Evolutionary conservation across 2,329 filamentous ascomycete genomes (phyloP).

Genomic region (Pestalotiopsis sp.): DNA sequence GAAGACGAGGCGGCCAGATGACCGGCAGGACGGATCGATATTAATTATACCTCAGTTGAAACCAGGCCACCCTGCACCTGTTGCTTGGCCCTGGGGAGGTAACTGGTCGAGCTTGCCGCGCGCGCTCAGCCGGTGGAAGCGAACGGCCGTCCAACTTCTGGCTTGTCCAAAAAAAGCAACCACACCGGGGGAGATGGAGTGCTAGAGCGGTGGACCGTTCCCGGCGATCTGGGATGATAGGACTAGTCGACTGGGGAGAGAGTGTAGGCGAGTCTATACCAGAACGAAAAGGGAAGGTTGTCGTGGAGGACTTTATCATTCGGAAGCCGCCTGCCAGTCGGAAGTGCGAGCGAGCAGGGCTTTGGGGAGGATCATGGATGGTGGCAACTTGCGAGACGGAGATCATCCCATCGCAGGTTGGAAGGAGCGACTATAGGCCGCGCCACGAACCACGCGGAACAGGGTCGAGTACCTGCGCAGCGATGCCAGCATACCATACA

Average conservation of each 20-base stretch:
- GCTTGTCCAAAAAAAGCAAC: not conserved
- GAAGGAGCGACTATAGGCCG: not conserved
- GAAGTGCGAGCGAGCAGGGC: not conserved
- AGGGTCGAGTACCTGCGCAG: not conserved
- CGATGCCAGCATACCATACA: not conserved
- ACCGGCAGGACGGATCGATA: not conserved
- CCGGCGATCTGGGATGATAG: constrained; percentile 6
- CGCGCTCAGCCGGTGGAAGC: not conserved
- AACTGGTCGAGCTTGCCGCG: not conserved
- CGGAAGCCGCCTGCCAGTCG: not conserved
- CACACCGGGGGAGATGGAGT: not conserved
- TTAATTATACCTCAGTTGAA: constrained; percentile 1
- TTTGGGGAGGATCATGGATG: not conserved
- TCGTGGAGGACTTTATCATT: not conserved
- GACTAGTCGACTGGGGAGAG: not conserved
- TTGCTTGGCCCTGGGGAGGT: not conserved
- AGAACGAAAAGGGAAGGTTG: constrained; percentile 3
- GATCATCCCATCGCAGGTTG: not conserved
- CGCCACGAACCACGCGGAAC: not conserved
- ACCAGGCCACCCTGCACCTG: not conserved
- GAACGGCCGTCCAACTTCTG: not conserved
- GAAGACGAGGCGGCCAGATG: not conserved
- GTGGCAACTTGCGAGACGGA: not conserved
- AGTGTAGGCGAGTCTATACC: constrained; percentile 5
- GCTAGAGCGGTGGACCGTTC: not conserved